Percentiles rank a stretch among this genome's conserved stretches.
phyloP scores from a whole-genome alignment of 192 early-diverging fungal genomes.

The Spizellomyces punctatus region DNA sequence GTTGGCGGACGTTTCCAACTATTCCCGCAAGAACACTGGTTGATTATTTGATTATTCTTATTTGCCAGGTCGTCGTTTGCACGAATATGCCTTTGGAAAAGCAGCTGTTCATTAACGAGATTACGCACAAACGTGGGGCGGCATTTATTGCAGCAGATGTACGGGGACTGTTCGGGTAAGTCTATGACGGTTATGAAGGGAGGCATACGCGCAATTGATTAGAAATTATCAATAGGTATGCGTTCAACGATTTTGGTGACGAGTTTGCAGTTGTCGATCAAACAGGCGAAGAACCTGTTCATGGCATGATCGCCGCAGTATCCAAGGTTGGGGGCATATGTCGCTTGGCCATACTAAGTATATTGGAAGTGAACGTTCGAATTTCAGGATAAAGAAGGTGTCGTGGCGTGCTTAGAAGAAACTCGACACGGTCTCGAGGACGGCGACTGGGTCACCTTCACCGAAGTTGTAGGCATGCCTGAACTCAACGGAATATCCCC shows the following conservation, averaged over 20 bases:
- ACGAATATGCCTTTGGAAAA: slow-evolving; percentile 77
- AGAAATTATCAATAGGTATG: slow-evolving; percentile 26
- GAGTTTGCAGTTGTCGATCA: slow-evolving; percentile 82
- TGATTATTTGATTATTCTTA: slow-evolving; percentile 31
- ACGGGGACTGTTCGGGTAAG: slow-evolving; percentile 85
- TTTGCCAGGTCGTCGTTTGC: slow-evolving; percentile 81
- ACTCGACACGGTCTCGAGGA: slow-evolving; percentile 97
- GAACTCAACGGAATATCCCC: slow-evolving; percentile 81
- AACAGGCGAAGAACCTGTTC: slow-evolving; percentile 90
- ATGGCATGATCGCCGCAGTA: slow-evolving; percentile 91
- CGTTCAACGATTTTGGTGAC: slow-evolving; percentile 97
- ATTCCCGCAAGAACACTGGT: not conserved
- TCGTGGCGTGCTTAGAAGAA: slow-evolving; percentile 96
- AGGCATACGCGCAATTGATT: slow-evolving; percentile 32
- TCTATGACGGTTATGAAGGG: slow-evolving; percentile 21
- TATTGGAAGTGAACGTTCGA: slow-evolving; percentile 30
- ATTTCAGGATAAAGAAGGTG: slow-evolving; percentile 66
- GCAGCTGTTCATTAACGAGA: slow-evolving; percentile 85
- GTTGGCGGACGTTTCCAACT: not conserved
- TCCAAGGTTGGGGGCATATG: slow-evolving; percentile 34
- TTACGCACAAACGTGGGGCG: slow-evolving; percentile 60
- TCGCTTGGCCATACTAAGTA: not conserved
- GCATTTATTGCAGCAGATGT: slow-evolving; percentile 89
- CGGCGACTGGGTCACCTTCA: slow-evolving; percentile 93
- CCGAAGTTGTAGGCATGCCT: slow-evolving; percentile 91